Percentiles rank a stretch among this genome's conserved stretches.
phyloP scores from a whole-genome alignment of 108 stramenopile species.

The Nitzschia inconspicua region DNA sequence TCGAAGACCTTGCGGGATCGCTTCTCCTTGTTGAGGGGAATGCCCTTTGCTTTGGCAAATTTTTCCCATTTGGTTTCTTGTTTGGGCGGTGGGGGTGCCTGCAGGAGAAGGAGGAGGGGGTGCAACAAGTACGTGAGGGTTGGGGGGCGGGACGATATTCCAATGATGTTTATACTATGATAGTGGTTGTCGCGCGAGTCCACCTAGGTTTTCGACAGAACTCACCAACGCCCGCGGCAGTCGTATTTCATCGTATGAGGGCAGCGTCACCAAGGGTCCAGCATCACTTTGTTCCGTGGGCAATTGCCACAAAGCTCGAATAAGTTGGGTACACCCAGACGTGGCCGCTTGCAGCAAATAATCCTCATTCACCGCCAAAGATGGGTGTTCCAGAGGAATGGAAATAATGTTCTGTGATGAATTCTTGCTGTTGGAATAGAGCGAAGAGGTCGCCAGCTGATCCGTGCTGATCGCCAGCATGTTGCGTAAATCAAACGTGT shows the following conservation, averaged over 20 bases:
- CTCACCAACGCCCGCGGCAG: conserved; percentile 74
- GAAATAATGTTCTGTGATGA: conserved; percentile 15
- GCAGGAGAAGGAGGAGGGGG: conserved; percentile 12
- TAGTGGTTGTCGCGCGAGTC: background rate
- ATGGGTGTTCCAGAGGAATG: conserved; percentile 26
- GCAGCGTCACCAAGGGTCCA: conserved; percentile 64
- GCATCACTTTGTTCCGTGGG: conserved; percentile 73
- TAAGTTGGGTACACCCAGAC: conserved; percentile 68
- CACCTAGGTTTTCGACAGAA: background rate
- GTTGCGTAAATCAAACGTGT: conserved; percentile 76
- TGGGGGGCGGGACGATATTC: too few relatives aligned
- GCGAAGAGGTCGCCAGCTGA: conserved; percentile 47
- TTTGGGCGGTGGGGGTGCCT: conserved; percentile 87
- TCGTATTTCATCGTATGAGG: conserved; percentile 46
- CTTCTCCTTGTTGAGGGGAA: conserved; percentile 79
- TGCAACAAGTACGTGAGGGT: too few relatives aligned
- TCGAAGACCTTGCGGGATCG: conserved; percentile 88
- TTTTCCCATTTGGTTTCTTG: conserved; percentile 88
- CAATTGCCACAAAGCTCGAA: conserved; percentile 72
- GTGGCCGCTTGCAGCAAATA: conserved; percentile 64
- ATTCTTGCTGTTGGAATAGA: conserved; percentile 41
- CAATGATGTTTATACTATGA: background rate
- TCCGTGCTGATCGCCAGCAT: conserved; percentile 73
- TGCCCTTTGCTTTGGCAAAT: conserved; percentile 82
- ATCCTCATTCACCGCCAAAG: conserved; percentile 49